phyloP scores from a whole-genome alignment of 306 rosid genomes.

The Mucuna pruriens region DNA sequence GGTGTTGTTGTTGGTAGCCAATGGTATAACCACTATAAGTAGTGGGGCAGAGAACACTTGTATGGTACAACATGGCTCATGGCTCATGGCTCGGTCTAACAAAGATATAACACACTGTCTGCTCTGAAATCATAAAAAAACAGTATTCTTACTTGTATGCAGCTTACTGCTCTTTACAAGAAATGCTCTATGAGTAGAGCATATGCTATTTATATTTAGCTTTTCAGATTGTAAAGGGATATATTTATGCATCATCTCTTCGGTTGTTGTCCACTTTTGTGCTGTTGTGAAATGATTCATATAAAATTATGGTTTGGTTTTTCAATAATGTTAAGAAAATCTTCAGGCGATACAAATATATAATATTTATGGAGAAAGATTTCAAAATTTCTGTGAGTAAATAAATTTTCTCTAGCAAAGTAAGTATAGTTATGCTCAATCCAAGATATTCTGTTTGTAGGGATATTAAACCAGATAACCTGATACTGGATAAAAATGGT shows the following conservation, averaged over 20 bases:
- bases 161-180: slow-evolving; percentile 11
- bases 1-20: background rate
- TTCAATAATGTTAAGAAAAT: background rate
- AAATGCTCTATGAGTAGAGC: background rate
- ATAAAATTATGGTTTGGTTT: slow-evolving; percentile 25
- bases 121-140: background rate
- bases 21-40: slow-evolving; percentile 11
- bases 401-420: slow-evolving; percentile 16
- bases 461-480: slow-evolving; percentile 99
- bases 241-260: slow-evolving; percentile 4
- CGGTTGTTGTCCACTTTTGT: slow-evolving; percentile 9
- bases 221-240: slow-evolving; percentile 27
- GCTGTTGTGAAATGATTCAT: slow-evolving; percentile 23
- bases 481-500: slow-evolving; percentile 92
- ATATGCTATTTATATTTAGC: slow-evolving; percentile 20
- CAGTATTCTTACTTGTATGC: slow-evolving; percentile 10
- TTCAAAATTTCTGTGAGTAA: slow-evolving; percentile 20
- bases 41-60: slow-evolving; percentile 35
- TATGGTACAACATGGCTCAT: background rate
- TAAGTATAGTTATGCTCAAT: slow-evolving; percentile 36
- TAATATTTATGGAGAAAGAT: slow-evolving; percentile 27
- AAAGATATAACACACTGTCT: slow-evolving; percentile 2
- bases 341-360: background rate
- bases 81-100: slow-evolving; percentile 31
- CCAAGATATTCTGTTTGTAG: slow-evolving; percentile 55